Conservation (phyloP, 805 yeast genomes). For the Candida suzukii region DNA sequence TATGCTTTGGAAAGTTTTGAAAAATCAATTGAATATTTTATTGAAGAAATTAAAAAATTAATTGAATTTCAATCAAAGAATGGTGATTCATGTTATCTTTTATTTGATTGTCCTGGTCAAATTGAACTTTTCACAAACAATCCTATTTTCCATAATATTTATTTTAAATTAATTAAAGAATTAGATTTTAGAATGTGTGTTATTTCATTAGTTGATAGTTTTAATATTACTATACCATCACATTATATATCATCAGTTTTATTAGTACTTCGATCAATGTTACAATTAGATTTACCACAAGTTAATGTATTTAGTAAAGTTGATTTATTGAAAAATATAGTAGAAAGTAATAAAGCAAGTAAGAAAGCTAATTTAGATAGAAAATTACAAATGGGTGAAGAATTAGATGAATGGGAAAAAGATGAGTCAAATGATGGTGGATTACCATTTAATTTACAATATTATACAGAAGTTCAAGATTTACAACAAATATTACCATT, state of each 20-base stretch:
- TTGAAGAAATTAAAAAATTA: conserved; percentile 48
- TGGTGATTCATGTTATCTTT: conserved; percentile 46
- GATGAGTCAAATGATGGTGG: conserved; percentile 20
- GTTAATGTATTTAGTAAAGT: conserved; percentile 89
- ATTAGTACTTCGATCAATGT: conserved; percentile 82
- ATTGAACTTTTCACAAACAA: conserved; percentile 93
- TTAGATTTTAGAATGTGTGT: conserved; percentile 73
- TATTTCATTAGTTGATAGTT: conserved; percentile 78
- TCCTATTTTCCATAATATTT: conserved; percentile 61
- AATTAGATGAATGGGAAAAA: conserved; percentile 4
- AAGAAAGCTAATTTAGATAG: conserved; percentile 7
- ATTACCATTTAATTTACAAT: conserved; percentile 76
- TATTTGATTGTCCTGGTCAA: conserved; percentile 94
- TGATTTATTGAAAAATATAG: conserved; percentile 61
- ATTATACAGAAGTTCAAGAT: conserved; percentile 90
- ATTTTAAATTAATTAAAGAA: conserved; percentile 54
- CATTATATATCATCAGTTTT: conserved; percentile 80
- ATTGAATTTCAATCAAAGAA: conserved; percentile 38
- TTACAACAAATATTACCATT: conserved; percentile 59
- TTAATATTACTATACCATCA: conserved; percentile 77
- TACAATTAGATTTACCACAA: conserved; percentile 89
- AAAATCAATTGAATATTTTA: conserved; percentile 49
- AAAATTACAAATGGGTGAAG: conserved; percentile 11
- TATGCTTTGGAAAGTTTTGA: conserved; percentile 71
- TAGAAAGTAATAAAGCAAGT: conserved; percentile 19